Base-by-base conservation (phyloP, 495 filamentous ascomycete species). In the Ramalina peruviana region DNA sequence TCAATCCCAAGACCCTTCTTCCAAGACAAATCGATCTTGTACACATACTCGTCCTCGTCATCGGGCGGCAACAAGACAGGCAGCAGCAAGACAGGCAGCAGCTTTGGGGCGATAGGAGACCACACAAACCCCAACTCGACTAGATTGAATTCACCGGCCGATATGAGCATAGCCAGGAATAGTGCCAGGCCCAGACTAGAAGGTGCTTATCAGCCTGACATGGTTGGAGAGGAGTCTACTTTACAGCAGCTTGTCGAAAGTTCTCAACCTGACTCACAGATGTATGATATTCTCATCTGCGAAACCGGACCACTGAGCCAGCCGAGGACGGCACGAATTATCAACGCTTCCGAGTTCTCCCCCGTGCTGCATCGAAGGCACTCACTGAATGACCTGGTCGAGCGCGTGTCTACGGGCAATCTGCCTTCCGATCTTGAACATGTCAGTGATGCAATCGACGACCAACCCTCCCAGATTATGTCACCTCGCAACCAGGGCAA, bases 61-160 rank as follows among this genome's bases (percentile, higher is more conserved):
- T 56, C 54, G 17, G 46, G 49, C 21, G 50, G 54, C 19, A 50
- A 21, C 27, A 48, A 43, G 11, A 49, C 50, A 10, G 23, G 43
- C 16, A 37, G 45, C 19, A 50, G 16, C 27, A 48, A 43, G 11
- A 49, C 50, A 10, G 23, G 43, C 16, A 37, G 45, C 13, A 53
- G 54, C 36, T 53, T 49, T 40, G 54, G 54, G 19, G 54, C 54
- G 16, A 36, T 56, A 1, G 54, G 49, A 5, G 53, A 55, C 17
- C 53, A 55, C 43, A 30, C 30, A 33, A 33, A 33, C 30, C 30
- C 30, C 7, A 33, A 33, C 30, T 33, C 30, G 30, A 7, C 30
- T 2, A 10, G 30, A 13, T 13, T 33, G 30, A 33, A 33, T 10
- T 33, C 30, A 33, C 30, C 30, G 2, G 30, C 30, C 30, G 30